A percentile compares a stretch with the other conserved stretches of the same genome.
Conservation (phyloP, 768 basidiomycete species). For the Auricularia cornea region DNA sequence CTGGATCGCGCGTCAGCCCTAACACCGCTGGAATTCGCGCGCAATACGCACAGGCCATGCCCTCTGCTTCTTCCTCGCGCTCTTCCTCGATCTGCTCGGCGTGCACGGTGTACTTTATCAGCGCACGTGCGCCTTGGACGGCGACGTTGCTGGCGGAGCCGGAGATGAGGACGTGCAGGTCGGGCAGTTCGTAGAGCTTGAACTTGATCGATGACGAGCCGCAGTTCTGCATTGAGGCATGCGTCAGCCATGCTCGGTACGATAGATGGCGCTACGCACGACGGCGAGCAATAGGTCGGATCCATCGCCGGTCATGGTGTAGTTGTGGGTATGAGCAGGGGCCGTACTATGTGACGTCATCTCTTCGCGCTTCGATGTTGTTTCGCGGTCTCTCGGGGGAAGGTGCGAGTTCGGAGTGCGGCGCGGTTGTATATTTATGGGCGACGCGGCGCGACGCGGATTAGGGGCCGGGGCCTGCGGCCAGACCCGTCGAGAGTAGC, state of each 20-base stretch:
- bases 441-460: too few species aligned
- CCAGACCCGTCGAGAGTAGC: neutral
- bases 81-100: conserved; percentile 6
- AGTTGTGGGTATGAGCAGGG: too few species aligned
- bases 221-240: conserved; percentile 13
- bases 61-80: conserved; percentile 11
- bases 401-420: too few species aligned
- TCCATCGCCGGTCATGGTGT: neutral
- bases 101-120: conserved; percentile 10
- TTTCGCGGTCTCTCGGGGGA: too few species aligned
- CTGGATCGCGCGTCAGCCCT: too few species aligned
- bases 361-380: too few species aligned
- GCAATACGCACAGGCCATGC: conserved; percentile 9
- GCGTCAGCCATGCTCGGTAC: neutral
- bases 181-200: conserved; percentile 13
- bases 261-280: neutral
- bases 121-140: conserved; percentile 8
- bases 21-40: neutral
- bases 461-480: too few species aligned
- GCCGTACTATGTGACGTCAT: neutral
- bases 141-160: conserved; percentile 12
- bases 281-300: conserved; percentile 1
- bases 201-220: conserved; percentile 21
- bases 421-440: too few species aligned
- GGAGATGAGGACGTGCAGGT: conserved; percentile 11